phyloP scores from a whole-genome alignment of 2,329 filamentous ascomycete species.

The Tricladium varicosporioides region DNA sequence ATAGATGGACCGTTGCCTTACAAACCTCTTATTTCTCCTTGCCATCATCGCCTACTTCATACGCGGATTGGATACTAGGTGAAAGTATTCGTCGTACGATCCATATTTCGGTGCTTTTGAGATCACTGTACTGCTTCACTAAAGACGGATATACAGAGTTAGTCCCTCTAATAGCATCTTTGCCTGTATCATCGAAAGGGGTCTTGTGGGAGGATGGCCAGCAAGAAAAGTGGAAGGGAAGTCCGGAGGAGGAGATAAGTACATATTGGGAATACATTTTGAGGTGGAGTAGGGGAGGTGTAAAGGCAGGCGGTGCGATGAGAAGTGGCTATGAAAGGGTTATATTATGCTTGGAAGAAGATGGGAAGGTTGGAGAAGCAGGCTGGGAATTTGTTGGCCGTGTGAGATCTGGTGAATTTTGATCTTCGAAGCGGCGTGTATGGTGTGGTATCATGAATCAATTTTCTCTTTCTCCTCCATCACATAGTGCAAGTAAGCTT shows the following conservation, averaged over 20 bases:
- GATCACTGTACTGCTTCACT: slow-evolving; percentile 12
- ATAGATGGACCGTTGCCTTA: neutral
- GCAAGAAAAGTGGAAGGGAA: neutral
- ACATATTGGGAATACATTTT: slow-evolving; percentile 10
- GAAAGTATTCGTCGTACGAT: slow-evolving; percentile 35
- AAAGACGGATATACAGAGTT: slow-evolving; percentile 17
- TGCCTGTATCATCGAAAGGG: slow-evolving; percentile 15
- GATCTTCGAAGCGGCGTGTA: too few species aligned
- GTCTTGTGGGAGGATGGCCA: slow-evolving; percentile 7
- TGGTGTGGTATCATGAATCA: too few species aligned
- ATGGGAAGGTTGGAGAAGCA: neutral
- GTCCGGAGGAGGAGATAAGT: slow-evolving; percentile 1
- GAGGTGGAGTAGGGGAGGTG: slow-evolving; percentile 12
- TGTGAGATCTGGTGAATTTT: neutral
- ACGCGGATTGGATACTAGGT: slow-evolving; percentile 32
- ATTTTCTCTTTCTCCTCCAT: neutral
- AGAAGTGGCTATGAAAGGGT: neutral
- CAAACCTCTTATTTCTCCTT: slow-evolving; percentile 1
- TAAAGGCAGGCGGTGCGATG: too few species aligned
- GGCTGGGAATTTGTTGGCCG: neutral
- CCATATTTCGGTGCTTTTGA: slow-evolving; percentile 21
- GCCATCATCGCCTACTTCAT: neutral
- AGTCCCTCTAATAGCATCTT: slow-evolving; percentile 9
- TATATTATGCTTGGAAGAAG: neutral
- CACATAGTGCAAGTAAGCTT: neutral